Base-by-base conservation (phyloP, 805 yeast genomes). In the Ogataea dorogensis region DNA sequence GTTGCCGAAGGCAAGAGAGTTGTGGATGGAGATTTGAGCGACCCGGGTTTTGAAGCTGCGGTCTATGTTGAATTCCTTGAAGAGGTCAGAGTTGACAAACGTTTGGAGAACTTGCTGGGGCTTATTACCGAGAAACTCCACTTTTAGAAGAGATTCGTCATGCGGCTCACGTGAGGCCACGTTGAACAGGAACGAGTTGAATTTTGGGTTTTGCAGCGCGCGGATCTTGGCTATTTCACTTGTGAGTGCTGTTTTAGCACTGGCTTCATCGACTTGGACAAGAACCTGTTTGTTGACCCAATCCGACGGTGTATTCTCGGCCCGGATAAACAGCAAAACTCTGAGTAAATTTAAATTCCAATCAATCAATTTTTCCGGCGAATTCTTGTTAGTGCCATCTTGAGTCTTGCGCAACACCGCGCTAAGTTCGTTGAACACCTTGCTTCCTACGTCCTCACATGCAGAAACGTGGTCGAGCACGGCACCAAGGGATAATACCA, bases 271-370 rank as follows among this genome's bases (percentile, higher is more conserved):
- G n/a, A 47, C 35, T 15, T 26, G 37, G 7, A 44, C 50, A 12
- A 37, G 43, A 20, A 50, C 43, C 11, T 31, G 33, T 27, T 27
- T 38, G 29, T 37, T 39, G 16, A 21, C 26, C 46, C 49, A 45
- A 5, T 22, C 28, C 6, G 24, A 14, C 7, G 51, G 51, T 4
- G 33, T 12, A 9, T 34, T 33, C 8, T 28, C 26, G 9, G 21
- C 19, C 26, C 60, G 62, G 22, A 71, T 49, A 30, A 73, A 64
- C 23, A 73, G 58, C 43, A 70, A 63, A 32, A 74, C 68, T 31
- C 79, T 53, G 12, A 76, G 65, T 27, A 72, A 68, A 45, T 73
- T 73, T 33, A 73, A 57, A 47, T 71, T 71, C 78, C 78, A 73
- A 48, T 72, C 78, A 9, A 73, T 61, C 10, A 73, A 52, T 12